phyloP scores from a whole-genome alignment of 2,329 filamentous ascomycete genomes.

The Alternaria solani region DNA sequence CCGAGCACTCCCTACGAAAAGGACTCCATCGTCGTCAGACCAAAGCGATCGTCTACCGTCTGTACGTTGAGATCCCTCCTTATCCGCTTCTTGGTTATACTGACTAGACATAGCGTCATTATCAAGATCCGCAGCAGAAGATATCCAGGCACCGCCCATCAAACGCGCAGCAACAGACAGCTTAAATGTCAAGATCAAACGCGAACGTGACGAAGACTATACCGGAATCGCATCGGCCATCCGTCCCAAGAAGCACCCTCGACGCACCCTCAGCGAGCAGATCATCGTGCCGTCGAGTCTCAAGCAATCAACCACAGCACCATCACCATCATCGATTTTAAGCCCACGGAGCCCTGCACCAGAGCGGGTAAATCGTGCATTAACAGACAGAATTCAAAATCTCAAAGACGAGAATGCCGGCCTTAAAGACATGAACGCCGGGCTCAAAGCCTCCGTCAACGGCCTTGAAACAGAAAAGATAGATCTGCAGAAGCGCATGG shows the following conservation, averaged over 20 bases:
- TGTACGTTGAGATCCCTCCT: constrained; percentile 61
- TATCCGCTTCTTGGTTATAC: constrained; percentile 18
- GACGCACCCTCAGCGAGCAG: constrained; percentile 31
- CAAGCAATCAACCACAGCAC: constrained; percentile 15
- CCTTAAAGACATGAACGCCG: constrained; percentile 26
- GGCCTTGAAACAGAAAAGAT: constrained; percentile 16
- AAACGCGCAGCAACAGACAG: constrained; percentile 33
- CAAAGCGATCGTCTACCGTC: constrained; percentile 68
- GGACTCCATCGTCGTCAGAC: constrained; percentile 57
- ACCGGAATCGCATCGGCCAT: constrained; percentile 7
- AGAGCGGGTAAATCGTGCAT: constrained; percentile 29
- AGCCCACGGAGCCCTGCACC: constrained; percentile 29
- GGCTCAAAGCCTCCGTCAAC: constrained; percentile 17
- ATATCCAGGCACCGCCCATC: constrained; percentile 17
- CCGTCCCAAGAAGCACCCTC: constrained; percentile 30
- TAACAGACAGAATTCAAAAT: constrained; percentile 28
- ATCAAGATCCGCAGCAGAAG: constrained; percentile 15
- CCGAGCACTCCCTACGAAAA: constrained; percentile 19
- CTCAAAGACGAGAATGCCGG: constrained; percentile 30
- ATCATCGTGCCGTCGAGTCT: constrained; percentile 22
- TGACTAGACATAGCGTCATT: constrained; percentile 17
- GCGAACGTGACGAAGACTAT: constrained; percentile 35
- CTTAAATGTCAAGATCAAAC: constrained; percentile 31
- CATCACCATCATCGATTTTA: constrained; percentile 8
- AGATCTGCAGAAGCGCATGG: constrained; percentile 19